Conservation (phyloP, 768 basidiomycete species). For the Tricholoma saponaceum region DNA sequence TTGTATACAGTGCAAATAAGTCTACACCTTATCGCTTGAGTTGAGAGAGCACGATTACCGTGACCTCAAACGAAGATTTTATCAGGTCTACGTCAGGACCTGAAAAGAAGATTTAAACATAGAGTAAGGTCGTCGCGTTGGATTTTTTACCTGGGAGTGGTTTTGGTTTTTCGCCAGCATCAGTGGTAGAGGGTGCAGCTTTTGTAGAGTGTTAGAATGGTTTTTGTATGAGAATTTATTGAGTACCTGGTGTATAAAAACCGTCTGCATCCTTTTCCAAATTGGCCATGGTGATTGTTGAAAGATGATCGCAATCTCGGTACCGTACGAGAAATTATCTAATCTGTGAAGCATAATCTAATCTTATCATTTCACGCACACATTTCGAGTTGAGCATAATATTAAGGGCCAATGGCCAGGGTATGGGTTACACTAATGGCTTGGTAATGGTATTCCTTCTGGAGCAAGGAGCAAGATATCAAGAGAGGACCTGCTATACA, state of each 20-base stretch:
- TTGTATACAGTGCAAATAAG: slow-evolving; percentile 22
- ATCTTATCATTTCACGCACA: background rate
- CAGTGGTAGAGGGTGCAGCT: slow-evolving; percentile 19
- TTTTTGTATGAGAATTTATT: background rate
- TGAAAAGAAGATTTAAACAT: slow-evolving; percentile 8
- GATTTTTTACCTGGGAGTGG: slow-evolving; percentile 21
- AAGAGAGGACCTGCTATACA: too few relatives aligned
- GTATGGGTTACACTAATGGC: too few relatives aligned
- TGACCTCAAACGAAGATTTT: slow-evolving; percentile 79
- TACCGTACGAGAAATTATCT: slow-evolving; percentile 8
- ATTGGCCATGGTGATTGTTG: slow-evolving; percentile 18
- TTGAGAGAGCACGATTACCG: slow-evolving; percentile 39
- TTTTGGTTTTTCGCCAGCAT: slow-evolving; percentile 22
- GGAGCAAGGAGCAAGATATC: too few relatives aligned
- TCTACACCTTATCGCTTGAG: background rate
- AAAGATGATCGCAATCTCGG: background rate
- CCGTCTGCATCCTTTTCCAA: slow-evolving; percentile 81
- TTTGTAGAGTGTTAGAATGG: background rate
- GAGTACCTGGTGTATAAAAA: slow-evolving; percentile 63
- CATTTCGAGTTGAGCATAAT: too few relatives aligned
- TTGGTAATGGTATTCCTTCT: too few relatives aligned
- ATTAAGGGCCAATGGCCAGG: too few relatives aligned
- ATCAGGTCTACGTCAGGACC: slow-evolving; percentile 55
- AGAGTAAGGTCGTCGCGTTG: background rate
- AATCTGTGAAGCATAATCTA: slow-evolving; percentile 10